Base-by-base conservation (phyloP, 1,139 yeast genomes). In the Debaryomycetaceae sp. region DNA sequence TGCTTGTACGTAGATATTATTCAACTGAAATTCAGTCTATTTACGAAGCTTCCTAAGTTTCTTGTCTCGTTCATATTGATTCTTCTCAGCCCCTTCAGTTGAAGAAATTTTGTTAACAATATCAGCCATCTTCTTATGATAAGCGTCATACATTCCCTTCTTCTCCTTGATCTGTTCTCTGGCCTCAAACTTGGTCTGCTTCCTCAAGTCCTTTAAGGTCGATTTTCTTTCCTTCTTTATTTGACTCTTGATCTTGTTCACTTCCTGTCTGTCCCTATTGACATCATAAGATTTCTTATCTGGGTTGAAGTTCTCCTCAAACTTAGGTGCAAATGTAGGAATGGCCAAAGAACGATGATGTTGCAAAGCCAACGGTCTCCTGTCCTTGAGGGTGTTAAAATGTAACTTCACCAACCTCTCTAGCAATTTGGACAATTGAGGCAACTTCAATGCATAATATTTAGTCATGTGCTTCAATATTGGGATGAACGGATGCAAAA, bases 251-350 rank as follows among this genome's bases (percentile, higher is more conserved):
- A 93, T 79, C 75, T 93, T 93, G 63, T 76, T 76, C 54, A 88
- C 68, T 63, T 93, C 98, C 55, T 84, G 88, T 64, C 95, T 80
- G 49, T 85, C 83, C 53, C 83, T 76, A 62, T 91, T 87, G 45
- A 85, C 79, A 62, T 91, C 97, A 64, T 90, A 87, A 11, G 96
- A 87, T 68, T 87, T 89, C 80, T 84, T 87, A 60, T 89, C 97
- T 48, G 97, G 96, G 69, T 90, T 91, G 78, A 85, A 95, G 72
- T 90, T 89, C 59, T 89, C 98, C 67, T 91, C 98, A 61, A 87
- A 95, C 67, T 87, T 85, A 52, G 99, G 99, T 38, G 91, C 86
- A 59, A 77, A 79, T 1, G 96, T 80, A 41, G 93, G 85, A 58
- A 95, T 86, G 4, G 97, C 87, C 46, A 93, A 65, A 33, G 96